Evolutionary conservation across 306 rosid species (phyloP).

Genomic region (Prunus campanulata): DNA sequence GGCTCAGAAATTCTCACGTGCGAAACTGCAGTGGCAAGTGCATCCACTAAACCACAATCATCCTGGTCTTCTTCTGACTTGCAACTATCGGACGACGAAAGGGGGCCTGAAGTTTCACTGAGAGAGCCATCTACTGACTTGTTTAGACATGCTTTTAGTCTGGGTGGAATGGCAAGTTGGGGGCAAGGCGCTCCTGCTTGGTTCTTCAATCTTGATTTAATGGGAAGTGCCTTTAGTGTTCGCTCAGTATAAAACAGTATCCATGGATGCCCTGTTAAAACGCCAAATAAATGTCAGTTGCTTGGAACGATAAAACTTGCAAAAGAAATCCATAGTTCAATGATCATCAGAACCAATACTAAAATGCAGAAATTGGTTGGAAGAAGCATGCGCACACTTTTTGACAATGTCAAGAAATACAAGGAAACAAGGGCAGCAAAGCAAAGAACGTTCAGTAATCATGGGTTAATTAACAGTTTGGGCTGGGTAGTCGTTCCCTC

Average conservation of each 20-base stretch:
- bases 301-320: constrained; percentile 1
- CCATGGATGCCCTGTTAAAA: constrained; percentile 92
- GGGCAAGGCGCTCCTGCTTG: constrained; percentile 44
- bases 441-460: neutral
- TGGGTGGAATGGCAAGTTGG: constrained; percentile 38
- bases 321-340: neutral
- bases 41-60: constrained; percentile 69
- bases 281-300: constrained; percentile 24
- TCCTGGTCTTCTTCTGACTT: constrained; percentile 55
- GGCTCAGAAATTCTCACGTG: constrained; percentile 94
- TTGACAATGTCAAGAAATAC: neutral
- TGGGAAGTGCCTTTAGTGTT: constrained; percentile 52
- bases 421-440: neutral
- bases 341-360: neutral
- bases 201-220: constrained; percentile 53
- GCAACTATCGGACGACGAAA: constrained; percentile 65
- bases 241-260: constrained; percentile 78
- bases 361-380: neutral
- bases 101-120: constrained; percentile 32
- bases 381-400: neutral
- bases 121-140: constrained; percentile 39
- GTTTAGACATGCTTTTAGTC: constrained; percentile 45
- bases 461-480: neutral
- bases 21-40: constrained; percentile 87
- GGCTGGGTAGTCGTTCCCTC: neutral